Conservation (phyloP, 2,329 filamentous ascomycete species). For the Cephalotrichum gorgonifer region DNA sequence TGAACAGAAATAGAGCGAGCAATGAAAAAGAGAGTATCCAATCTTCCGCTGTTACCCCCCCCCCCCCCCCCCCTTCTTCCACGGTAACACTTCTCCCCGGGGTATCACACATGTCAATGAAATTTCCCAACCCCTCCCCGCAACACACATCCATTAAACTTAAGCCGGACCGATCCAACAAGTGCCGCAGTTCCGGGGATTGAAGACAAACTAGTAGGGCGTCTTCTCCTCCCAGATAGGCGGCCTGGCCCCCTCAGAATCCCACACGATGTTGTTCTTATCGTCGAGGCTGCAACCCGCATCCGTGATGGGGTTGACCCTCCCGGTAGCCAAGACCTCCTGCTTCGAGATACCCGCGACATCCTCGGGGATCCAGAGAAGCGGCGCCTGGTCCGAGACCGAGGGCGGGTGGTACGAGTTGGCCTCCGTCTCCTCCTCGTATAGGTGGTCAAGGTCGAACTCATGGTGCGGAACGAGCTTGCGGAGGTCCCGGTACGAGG, state of each 20-base stretch:
- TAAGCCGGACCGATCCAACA: too few species aligned
- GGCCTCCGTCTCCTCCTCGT: constrained; percentile 49
- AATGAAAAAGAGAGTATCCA: too few species aligned
- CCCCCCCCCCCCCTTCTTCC: too few species aligned
- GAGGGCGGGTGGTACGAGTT: constrained; percentile 69
- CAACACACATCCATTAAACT: too few species aligned
- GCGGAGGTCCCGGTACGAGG: constrained; percentile 61
- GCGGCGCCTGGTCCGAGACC: constrained; percentile 48
- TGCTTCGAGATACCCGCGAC: constrained; percentile 63
- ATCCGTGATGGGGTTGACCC: constrained; percentile 70
- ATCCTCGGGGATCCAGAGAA: constrained; percentile 82
- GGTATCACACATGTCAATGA: too few species aligned
- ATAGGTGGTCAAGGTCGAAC: constrained; percentile 38
- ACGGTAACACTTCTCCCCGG: too few species aligned
- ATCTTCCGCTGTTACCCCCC: too few species aligned
- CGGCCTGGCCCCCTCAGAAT: constrained; percentile 27
- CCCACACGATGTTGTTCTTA: constrained; percentile 40
- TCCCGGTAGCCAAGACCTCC: constrained; percentile 62
- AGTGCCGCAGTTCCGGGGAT: too few species aligned
- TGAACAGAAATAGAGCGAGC: too few species aligned
- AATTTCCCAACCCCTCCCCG: too few species aligned
- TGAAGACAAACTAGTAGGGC: constrained; percentile 32
- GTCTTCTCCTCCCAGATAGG: constrained; percentile 34
- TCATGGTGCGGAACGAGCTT: constrained; percentile 53
- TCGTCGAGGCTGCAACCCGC: constrained; percentile 62